Evolutionary conservation across 371 early-diverging fungal species (phyloP).

Genomic region (Circinella umbellata): DNA sequence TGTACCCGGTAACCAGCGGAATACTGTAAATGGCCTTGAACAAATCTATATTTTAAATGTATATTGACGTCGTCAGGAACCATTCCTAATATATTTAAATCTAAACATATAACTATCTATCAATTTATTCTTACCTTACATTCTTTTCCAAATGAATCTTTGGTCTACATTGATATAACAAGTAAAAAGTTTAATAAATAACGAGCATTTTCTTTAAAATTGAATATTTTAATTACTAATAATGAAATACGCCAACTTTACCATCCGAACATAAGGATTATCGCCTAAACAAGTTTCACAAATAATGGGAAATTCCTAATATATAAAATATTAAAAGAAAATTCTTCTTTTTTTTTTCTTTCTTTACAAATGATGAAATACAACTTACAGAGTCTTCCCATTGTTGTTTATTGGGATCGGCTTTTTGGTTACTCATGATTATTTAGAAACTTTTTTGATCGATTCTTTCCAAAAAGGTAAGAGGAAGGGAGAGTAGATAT

Average conservation of each 20-base stretch:
- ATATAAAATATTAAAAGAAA: background rate
- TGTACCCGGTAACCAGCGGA: conserved; percentile 95
- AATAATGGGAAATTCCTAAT: conserved; percentile 82
- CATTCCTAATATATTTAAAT: background rate
- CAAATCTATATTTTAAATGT: conserved; percentile 66
- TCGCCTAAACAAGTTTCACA: conserved; percentile 98
- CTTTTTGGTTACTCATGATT: conserved; percentile 58
- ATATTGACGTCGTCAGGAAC: background rate
- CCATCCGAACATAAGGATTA: conserved; percentile 98
- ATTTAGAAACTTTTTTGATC: background rate
- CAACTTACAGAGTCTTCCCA: conserved; percentile 72
- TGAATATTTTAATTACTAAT: too few species aligned
- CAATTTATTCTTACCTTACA: conserved; percentile 75
- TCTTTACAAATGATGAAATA: background rate
- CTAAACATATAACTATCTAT: background rate
- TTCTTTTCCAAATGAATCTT: conserved; percentile 84
- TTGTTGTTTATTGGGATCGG: conserved; percentile 73
- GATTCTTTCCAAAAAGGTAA: background rate
- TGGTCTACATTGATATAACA: conserved; percentile 56
- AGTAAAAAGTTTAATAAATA: background rate
- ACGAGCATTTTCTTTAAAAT: too few species aligned
- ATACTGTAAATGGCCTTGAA: conserved; percentile 93
- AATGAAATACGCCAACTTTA: conserved; percentile 28
- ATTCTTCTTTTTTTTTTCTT: background rate
- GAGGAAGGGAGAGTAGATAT: background rate